Conservation (phyloP, 176 grass and related monocot species). For the Cenchrus americanus region DNA sequence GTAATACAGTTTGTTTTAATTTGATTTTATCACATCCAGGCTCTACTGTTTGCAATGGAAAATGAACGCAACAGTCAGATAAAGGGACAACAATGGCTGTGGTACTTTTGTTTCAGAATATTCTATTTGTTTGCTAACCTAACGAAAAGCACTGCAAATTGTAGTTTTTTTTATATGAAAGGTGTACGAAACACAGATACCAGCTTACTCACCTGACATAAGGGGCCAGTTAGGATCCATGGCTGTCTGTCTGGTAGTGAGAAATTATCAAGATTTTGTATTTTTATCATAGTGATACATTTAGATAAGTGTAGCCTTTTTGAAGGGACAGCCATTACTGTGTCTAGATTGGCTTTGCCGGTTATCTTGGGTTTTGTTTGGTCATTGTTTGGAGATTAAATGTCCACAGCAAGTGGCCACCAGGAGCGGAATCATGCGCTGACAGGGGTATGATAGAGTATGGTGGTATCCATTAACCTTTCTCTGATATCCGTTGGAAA, state of each 20-base stretch:
- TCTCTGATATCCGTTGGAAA: not conserved
- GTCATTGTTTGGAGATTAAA: conserved; percentile 16
- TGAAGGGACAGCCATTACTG: conserved; percentile 7
- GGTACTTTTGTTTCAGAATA: conserved; percentile 32
- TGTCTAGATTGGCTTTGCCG: conserved; percentile 32
- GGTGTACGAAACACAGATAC: not conserved
- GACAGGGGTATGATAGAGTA: not conserved
- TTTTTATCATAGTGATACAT: not conserved
- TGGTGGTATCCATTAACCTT: not conserved
- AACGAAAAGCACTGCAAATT: not conserved
- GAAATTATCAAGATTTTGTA: not conserved
- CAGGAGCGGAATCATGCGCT: conserved; percentile 1
- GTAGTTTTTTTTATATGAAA: conserved; percentile 6
- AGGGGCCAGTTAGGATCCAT: not conserved
- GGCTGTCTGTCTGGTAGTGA: not conserved
- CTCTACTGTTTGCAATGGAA: conserved; percentile 19
- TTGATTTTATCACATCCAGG: conserved; percentile 19
- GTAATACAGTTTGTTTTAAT: conserved; percentile 12
- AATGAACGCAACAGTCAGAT: not conserved
- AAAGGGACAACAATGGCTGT: not conserved
- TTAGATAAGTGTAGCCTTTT: not conserved
- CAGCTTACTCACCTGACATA: not conserved
- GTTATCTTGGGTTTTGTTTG: conserved; percentile 29
- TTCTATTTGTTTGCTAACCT: conserved; percentile 15
- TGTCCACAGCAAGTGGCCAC: conserved; percentile 18